These are phyloP conservation scores for Solioccasus polychromus DNA, from an alignment of 768 basidiomycete genomes.

Conservation along the genomic window DNA sequence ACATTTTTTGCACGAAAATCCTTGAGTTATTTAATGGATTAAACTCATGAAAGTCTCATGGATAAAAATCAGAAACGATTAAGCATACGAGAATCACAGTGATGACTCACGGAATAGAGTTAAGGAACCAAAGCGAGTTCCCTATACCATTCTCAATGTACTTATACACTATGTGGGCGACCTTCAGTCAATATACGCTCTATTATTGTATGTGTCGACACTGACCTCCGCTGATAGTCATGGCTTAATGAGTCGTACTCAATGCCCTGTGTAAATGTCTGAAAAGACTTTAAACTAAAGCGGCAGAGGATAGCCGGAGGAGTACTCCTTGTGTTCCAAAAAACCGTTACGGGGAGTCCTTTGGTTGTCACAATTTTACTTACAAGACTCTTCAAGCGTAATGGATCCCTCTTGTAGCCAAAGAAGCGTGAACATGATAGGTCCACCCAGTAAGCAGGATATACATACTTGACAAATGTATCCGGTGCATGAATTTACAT, in stretches of 20 bases:
- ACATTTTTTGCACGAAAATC: background rate
- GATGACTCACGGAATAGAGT: too few species aligned
- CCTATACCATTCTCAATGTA: background rate
- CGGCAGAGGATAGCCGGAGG: background rate
- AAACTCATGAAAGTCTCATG: background rate
- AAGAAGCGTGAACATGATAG: background rate
- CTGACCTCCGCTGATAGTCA: background rate
- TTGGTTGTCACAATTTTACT: background rate
- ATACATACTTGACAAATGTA: background rate
- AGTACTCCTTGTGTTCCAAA: background rate
- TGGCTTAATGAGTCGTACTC: background rate
- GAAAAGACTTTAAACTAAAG: background rate
- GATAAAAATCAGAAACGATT: too few species aligned
- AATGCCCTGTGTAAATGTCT: background rate
- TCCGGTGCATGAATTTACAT: background rate
- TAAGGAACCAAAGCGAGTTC: too few species aligned
- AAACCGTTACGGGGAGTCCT: background rate
- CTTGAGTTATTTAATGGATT: background rate
- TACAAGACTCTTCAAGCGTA: background rate
- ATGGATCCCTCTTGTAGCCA: background rate
- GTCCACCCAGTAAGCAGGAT: background rate
- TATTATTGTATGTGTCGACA: too few species aligned
- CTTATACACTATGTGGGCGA: background rate
- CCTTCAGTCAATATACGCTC: too few species aligned
- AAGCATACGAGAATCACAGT: too few species aligned